Evolutionary conservation across 768 basidiomycete genomes (phyloP).

Genomic region (Fomitopsis pulvina): DNA sequence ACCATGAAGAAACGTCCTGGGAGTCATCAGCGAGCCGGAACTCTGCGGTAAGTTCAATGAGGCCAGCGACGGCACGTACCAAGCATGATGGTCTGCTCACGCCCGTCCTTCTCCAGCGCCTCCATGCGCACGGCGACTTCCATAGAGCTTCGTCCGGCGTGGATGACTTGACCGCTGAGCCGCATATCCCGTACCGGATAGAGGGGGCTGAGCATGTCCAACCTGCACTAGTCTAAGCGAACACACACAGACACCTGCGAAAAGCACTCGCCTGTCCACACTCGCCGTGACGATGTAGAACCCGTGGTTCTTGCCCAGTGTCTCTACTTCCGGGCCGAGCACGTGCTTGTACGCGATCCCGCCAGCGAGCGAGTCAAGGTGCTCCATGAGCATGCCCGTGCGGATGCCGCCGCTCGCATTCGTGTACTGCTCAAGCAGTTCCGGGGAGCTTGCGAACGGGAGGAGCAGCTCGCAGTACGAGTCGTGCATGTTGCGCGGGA

Average conservation of each 20-base stretch:
- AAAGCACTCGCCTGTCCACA: conserved; percentile 58
- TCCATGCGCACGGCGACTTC: conserved; percentile 88
- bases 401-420: conserved; percentile 62
- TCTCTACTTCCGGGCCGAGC: conserved; percentile 56
- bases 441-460: no score
- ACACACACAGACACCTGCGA: background rate
- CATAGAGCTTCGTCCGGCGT: conserved; percentile 71
- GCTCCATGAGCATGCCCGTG: conserved; percentile 71
- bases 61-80: conserved; percentile 32
- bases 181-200: conserved; percentile 60
- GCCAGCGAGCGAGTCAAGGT: conserved; percentile 80
- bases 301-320: conserved; percentile 52
- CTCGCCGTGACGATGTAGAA: conserved; percentile 83
- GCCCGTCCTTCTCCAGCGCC: conserved; percentile 38
- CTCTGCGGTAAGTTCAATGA: background rate
- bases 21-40: background rate
- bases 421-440: no score
- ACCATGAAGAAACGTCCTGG: conserved; percentile 92
- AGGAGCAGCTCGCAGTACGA: no score
- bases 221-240: conserved; percentile 26
- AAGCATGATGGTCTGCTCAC: conserved; percentile 58
- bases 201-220: conserved; percentile 62
- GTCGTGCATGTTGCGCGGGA: conserved; percentile 59
- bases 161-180: conserved; percentile 76
- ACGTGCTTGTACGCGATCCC: conserved; percentile 82